phyloP scores from a whole-genome alignment of 441 rosid genomes.

The Populus hybrid region DNA sequence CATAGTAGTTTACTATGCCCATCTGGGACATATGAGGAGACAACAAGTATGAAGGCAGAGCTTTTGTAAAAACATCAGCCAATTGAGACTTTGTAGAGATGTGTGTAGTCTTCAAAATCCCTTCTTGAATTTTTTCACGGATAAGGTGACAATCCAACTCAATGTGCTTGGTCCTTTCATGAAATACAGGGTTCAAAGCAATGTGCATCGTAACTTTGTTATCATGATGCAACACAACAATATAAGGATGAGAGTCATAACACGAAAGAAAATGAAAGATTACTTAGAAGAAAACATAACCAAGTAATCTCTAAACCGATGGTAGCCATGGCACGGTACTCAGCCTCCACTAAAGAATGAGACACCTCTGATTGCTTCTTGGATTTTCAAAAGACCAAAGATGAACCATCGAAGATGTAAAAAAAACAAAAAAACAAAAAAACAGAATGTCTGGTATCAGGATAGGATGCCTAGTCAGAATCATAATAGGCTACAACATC shows the following conservation, averaged over 20 bases:
- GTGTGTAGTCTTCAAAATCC: too few relatives aligned
- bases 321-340: not conserved
- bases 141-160: not conserved
- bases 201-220: too few relatives aligned
- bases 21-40: too few relatives aligned
- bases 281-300: not conserved
- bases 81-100: too few relatives aligned
- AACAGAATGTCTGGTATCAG: not conserved
- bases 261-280: too few relatives aligned
- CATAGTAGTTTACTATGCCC: too few relatives aligned
- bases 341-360: not conserved
- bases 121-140: not conserved
- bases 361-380: not conserved
- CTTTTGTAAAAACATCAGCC: too few relatives aligned
- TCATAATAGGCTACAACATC: not conserved
- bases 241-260: not conserved
- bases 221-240: not conserved
- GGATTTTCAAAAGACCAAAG: not conserved
- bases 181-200: not conserved
- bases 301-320: not conserved
- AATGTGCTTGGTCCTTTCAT: not conserved
- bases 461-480: not conserved
- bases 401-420: not conserved
- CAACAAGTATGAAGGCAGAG: too few relatives aligned
- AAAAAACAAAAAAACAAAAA: accelerated